Percentiles rank a stretch among this genome's conserved stretches.
Evolutionary conservation across 495 filamentous ascomycete genomes (phyloP).

Genomic region (Neurospora sublineolata): DNA sequence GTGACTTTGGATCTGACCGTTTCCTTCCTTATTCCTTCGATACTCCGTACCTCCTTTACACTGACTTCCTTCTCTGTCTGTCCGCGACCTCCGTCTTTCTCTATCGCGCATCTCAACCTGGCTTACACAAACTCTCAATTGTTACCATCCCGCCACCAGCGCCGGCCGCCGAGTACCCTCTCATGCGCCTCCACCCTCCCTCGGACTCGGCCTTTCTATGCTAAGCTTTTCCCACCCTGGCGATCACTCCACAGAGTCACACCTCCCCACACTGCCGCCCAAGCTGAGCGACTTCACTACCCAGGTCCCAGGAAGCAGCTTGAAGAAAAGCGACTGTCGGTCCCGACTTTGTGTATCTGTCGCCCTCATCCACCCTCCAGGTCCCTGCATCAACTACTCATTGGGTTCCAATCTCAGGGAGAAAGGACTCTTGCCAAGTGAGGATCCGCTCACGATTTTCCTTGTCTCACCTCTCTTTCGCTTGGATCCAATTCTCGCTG

Average conservation of each 20-base stretch:
- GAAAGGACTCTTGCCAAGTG: not conserved
- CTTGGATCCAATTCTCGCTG: not conserved
- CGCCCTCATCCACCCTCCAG: not conserved
- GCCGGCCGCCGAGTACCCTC: not conserved
- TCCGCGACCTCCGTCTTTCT: not conserved
- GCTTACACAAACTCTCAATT: not conserved
- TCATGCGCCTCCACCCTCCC: not conserved
- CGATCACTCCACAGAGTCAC: slow-evolving; percentile 6
- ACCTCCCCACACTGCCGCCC: not conserved
- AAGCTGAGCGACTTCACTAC: not conserved
- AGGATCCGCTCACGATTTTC: not conserved
- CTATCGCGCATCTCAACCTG: not conserved
- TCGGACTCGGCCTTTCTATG: slow-evolving; percentile 4
- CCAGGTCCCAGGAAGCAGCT: not conserved
- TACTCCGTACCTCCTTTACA: not conserved
- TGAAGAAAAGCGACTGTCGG: not conserved
- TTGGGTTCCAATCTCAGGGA: not conserved
- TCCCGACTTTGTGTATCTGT: not conserved
- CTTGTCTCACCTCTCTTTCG: not conserved
- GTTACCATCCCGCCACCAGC: not conserved
- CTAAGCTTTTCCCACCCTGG: slow-evolving; percentile 11
- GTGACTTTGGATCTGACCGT: not conserved
- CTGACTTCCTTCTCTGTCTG: not conserved
- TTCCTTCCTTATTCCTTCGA: not conserved
- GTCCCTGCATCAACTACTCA: not conserved